Conservation (phyloP, 2,329 filamentous ascomycete species). For the Thelonectria blattea region DNA sequence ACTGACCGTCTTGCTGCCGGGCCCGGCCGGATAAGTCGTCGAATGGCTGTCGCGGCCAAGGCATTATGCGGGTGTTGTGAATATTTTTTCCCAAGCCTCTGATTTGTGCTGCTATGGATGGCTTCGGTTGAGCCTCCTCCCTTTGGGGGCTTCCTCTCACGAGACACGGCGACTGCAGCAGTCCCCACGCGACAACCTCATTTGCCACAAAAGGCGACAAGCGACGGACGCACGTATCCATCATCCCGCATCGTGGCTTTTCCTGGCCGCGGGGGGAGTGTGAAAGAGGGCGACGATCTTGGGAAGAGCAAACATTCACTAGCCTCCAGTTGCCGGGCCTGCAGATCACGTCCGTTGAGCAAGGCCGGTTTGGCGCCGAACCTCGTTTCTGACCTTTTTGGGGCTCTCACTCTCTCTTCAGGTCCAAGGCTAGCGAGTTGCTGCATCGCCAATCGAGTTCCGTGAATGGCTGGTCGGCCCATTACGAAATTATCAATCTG, state of each 20-base stretch:
- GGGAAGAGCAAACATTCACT: not conserved
- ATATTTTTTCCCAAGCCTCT: constrained; percentile 8
- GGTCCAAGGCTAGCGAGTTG: constrained; percentile 21
- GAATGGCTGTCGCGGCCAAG: constrained; percentile 10
- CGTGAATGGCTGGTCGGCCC: constrained; percentile 32
- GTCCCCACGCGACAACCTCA: constrained; percentile 3
- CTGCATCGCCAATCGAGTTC: constrained; percentile 30
- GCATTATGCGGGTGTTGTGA: constrained; percentile 10
- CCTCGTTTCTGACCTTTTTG: not conserved
- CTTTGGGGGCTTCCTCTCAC: not conserved
- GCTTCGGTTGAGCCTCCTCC: constrained; percentile 1
- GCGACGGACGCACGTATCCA: constrained; percentile 1
- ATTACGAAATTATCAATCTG: constrained; percentile 34
- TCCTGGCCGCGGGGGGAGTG: constrained; percentile 6
- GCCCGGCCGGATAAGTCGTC: constrained; percentile 9
- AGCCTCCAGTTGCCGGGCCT: constrained; percentile 12
- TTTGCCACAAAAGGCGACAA: constrained; percentile 7
- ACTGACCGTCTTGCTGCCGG: constrained; percentile 2
- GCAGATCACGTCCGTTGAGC: constrained; percentile 19
- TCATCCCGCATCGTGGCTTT: constrained; percentile 21
- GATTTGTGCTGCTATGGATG: constrained; percentile 13
- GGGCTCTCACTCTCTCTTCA: not conserved
- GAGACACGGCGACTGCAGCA: not conserved
- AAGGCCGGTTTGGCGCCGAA: constrained; percentile 13
- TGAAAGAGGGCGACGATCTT: constrained; percentile 2